These are phyloP conservation scores for Ceratonia siliqua DNA, from an alignment of 306 rosid genomes.

Conservation along the genomic window DNA sequence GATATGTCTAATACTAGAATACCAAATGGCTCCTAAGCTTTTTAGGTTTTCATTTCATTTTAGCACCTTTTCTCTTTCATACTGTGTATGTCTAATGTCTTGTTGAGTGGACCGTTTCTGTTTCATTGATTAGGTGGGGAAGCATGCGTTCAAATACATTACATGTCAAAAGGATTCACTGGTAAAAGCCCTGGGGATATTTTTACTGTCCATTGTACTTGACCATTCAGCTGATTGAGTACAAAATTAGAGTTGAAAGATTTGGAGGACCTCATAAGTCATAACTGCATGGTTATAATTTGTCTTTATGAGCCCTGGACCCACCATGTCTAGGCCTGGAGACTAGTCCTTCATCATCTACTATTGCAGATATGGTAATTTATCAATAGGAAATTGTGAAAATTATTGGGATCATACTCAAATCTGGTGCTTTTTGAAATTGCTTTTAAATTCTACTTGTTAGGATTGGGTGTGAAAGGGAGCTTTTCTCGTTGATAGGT, in stretches of 20 bases:
- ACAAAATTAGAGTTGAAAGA: background rate
- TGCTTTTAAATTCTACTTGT: background rate
- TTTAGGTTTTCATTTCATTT: too few species aligned
- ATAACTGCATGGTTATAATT: background rate
- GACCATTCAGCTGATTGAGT: background rate
- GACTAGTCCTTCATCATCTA: background rate
- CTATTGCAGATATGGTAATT: background rate
- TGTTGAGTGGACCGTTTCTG: too few species aligned
- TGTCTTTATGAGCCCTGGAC: background rate
- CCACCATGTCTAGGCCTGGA: background rate
- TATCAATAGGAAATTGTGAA: background rate
- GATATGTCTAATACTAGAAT: too few species aligned
- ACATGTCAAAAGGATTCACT: too few species aligned
- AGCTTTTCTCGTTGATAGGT: constrained; percentile 2
- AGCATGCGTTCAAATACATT: too few species aligned
- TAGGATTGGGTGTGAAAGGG: background rate
- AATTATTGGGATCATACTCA: background rate
- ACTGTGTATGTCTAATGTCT: too few species aligned
- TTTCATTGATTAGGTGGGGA: too few species aligned
- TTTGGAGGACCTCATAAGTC: background rate
- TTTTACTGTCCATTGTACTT: background rate
- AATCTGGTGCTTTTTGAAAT: background rate
- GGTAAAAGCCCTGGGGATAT: too few species aligned
- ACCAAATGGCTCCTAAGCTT: too few species aligned
- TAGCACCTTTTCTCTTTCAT: too few species aligned